phyloP scores from a whole-genome alignment of 768 basidiomycete species.

The Suillus weaverae region DNA sequence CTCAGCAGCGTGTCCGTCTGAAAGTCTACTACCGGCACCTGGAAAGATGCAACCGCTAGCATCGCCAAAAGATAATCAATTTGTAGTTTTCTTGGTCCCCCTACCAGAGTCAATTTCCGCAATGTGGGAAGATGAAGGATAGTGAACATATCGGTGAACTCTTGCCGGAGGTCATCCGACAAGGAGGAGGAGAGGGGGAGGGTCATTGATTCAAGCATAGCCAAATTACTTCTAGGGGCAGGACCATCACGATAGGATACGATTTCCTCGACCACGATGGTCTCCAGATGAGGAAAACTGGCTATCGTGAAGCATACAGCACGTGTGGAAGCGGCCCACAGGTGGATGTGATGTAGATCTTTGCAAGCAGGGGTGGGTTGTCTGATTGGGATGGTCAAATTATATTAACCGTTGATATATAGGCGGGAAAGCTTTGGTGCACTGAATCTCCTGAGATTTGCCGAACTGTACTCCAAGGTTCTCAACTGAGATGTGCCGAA shows the following conservation, averaged over 20 bases:
- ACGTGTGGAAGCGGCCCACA: neutral
- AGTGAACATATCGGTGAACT: neutral
- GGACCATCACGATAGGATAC: neutral
- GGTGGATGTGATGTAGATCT: neutral
- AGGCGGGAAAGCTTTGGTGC: no score
- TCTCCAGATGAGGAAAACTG: no score
- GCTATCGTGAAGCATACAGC: neutral
- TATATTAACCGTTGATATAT: no score
- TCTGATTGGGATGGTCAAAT: no score
- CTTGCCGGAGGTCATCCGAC: neutral
- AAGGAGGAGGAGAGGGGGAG: neutral
- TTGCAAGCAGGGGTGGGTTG: neutral
- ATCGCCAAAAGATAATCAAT: neutral
- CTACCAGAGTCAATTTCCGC: neutral
- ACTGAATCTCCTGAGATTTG: no score
- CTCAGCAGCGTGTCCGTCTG: neutral
- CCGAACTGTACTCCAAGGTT: no score
- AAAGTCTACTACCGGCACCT: neutral
- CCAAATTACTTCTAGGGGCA: neutral
- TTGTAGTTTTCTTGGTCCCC: no score
- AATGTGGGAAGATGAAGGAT: neutral
- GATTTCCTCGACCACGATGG: no score
- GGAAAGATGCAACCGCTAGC: neutral
- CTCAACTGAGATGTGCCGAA: no score
- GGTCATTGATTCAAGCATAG: neutral